Evolutionary conservation across 1,139 yeast species (phyloP).

Genomic region (Blastobotrys malaysiensis): DNA sequence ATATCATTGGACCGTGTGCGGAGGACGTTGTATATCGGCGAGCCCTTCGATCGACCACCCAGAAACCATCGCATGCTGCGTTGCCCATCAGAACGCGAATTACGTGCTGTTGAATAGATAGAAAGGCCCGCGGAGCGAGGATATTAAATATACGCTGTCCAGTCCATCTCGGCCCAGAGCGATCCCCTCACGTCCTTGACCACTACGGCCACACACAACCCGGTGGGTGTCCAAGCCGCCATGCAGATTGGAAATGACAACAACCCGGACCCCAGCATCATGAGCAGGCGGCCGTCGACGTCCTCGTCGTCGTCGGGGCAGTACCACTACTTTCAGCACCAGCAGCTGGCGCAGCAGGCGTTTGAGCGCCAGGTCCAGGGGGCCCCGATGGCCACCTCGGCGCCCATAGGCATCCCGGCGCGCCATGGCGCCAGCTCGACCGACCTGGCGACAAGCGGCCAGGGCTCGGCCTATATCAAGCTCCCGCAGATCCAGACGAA

Average conservation of each 20-base stretch:
- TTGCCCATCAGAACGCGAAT: neutral
- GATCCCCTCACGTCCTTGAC: too few species aligned
- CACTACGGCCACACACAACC: too few species aligned
- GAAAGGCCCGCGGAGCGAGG: too few species aligned
- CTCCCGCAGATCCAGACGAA: slow-evolving; percentile 10
- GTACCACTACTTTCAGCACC: slow-evolving; percentile 18
- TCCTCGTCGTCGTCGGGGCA: slow-evolving; percentile 8
- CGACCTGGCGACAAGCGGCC: neutral
- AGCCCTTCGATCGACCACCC: neutral
- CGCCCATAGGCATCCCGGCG: slow-evolving; percentile 21
- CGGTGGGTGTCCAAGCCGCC: neutral
- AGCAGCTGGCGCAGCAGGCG: slow-evolving; percentile 20
- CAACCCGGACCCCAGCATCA: neutral
- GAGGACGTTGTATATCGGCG: neutral
- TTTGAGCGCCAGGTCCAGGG: slow-evolving; percentile 15
- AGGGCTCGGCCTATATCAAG: neutral
- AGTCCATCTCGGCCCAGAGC: too few species aligned
- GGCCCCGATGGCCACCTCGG: slow-evolving; percentile 14
- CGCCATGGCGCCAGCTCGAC: neutral
- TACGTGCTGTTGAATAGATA: too few species aligned
- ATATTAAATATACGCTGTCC: too few species aligned
- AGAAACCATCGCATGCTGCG: neutral
- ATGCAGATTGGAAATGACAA: neutral
- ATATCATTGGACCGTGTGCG: neutral
- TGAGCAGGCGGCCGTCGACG: neutral